Evolutionary conservation across 345 rosid genomes (phyloP), one percentile per base, ranked within the genome.

Genomic region (Pistacia vera): DNA sequence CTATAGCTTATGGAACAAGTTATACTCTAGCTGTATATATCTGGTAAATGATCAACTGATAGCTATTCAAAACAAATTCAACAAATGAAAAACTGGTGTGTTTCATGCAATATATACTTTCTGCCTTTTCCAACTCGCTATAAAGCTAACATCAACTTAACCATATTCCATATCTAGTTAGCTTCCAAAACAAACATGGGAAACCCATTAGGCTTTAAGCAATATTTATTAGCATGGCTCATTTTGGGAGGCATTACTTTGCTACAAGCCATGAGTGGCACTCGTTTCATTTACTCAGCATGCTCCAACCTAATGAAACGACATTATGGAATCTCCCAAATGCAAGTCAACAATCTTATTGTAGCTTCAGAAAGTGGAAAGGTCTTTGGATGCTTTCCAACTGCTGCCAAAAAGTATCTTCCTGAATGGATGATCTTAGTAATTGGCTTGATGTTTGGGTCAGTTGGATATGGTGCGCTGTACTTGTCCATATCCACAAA

Each of bases 331-430:
- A 68, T 85, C 65, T 78, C 86, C 9, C 79, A 77, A 58, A 48
- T 78, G 13, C 82, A 85, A 54, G 72, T 85, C 44, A 82, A 85
- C 76, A 75, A 73, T 60, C 76, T 85, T 25, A 79, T 85, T 35
- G 81, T 85, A 16, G 86, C 85, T 52, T 82, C 86, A 2, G 82
- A 85, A 66, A 83, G 81, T 9, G 88, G 82, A 20, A 82, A 74
- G 74, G 64, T 85, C 1, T 70, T 82, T 9, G 88, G 84, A 14
- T 82, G 57, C 73, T 2, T 82, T n/a, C 48, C 84, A 18, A 83
- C 60, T 64, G 36, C 63, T 46, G 88, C 84, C 9, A 48, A 83
- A 33, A 72, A 71, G 2, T 58, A 77, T 28, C 80, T 85, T 63
- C 88, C 85, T 9, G 68, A 72, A 4, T 80, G 80, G 80, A 69